Evolutionary conservation across 1,284 basidiomycete species (phyloP).

Genomic region (Ganoderma lucidum): DNA sequence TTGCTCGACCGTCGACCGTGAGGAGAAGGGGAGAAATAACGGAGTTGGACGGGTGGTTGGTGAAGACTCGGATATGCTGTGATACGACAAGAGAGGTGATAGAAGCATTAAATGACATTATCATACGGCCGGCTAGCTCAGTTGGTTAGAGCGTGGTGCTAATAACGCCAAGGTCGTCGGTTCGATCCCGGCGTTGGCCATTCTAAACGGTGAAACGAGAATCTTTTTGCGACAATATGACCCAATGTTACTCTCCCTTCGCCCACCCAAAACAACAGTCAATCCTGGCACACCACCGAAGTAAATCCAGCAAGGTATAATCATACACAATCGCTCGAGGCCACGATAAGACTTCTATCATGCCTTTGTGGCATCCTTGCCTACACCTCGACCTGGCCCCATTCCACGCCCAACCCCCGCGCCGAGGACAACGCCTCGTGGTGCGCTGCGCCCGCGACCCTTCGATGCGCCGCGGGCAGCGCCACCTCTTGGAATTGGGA

Average conservation of each 20-base stretch:
- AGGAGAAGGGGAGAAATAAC: neutral
- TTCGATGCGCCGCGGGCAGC: neutral
- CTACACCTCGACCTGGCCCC: constrained; percentile 10
- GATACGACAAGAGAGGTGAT: neutral
- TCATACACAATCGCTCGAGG: neutral
- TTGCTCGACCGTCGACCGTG: constrained; percentile 1
- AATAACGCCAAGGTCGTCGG: constrained; percentile 19
- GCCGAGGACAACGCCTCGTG: neutral
- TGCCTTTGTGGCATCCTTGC: neutral
- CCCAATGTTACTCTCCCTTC: neutral
- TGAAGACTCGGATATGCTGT: neutral
- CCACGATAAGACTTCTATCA: neutral
- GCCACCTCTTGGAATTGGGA: neutral
- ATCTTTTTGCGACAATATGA: too few relatives aligned
- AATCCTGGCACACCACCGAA: neutral
- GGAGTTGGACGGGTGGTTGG: neutral
- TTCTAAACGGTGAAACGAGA: too few relatives aligned
- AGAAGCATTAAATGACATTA: constrained; percentile 58
- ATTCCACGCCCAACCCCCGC: constrained; percentile 8
- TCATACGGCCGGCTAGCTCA: constrained; percentile 11
- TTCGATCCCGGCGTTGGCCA: constrained; percentile 19
- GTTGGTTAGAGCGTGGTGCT: constrained; percentile 18
- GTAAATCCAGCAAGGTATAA: constrained; percentile 1
- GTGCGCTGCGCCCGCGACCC: neutral
- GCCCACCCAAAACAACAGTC: too few relatives aligned